Percentiles rank a stretch among this genome's conserved stretches.
Conservation (phyloP, 306 rosid genomes). For the Rosa lucieae region DNA sequence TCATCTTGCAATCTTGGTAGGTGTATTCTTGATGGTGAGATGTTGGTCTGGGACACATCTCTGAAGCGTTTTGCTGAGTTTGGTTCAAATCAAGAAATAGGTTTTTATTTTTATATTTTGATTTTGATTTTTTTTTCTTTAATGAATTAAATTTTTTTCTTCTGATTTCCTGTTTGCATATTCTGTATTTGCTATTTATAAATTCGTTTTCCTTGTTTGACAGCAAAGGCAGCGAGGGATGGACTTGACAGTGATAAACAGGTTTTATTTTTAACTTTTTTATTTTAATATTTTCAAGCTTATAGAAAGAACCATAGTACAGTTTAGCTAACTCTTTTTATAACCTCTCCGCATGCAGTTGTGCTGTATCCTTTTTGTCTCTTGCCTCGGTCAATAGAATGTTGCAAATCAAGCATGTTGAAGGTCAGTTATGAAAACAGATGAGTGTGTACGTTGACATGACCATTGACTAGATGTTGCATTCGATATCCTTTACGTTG, state of each 20-base stretch:
- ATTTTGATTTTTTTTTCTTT: background rate
- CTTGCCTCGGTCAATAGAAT: conserved; percentile 1
- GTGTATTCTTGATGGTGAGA: conserved; percentile 98
- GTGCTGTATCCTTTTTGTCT: conserved; percentile 85
- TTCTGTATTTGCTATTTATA: conserved; percentile 12
- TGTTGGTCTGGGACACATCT: conserved; percentile 18
- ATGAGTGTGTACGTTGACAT: conserved; percentile 56
- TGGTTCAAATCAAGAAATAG: conserved; percentile 97
- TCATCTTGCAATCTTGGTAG: conserved; percentile 43
- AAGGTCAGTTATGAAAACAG: background rate
- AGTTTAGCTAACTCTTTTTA: conserved; percentile 16
- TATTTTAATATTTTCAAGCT: background rate
- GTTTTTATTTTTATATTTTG: conserved; percentile 29
- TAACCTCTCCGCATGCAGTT: conserved; percentile 60
- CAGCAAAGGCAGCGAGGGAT: too few relatives aligned
- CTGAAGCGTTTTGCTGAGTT: conserved; percentile 88
- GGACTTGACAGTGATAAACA: conserved; percentile 86
- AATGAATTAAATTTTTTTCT: background rate
- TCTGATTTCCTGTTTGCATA: conserved; percentile 9
- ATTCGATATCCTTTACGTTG: conserved; percentile 88
- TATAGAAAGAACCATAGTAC: conserved; percentile 9
- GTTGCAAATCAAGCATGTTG: conserved; percentile 25
- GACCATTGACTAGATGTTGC: conserved; percentile 70
- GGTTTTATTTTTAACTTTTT: conserved; percentile 40
- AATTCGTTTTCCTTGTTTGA: too few relatives aligned